A percentile compares a stretch with the other conserved stretches of the same genome.
These are phyloP conservation scores for Entamoeba nuttalli DNA, from an alignment of 208 protist species.

Conservation along the genomic window DNA sequence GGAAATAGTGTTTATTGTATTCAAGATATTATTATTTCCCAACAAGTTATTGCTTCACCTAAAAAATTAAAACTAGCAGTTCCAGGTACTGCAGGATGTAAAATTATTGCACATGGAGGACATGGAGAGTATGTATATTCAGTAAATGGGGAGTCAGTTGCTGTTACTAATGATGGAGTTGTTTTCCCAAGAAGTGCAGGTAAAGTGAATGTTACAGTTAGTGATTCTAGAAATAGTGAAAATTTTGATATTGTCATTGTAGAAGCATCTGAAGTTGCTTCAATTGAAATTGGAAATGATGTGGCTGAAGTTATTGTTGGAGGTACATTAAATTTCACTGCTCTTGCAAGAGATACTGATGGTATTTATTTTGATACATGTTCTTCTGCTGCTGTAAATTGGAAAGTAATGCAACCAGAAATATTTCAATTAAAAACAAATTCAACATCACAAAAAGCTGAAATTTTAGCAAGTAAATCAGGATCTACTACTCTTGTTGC, in stretches of 20 bases:
- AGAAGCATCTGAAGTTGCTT: not conserved
- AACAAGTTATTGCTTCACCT: not conserved
- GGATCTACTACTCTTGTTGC: not conserved
- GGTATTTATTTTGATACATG: not conserved
- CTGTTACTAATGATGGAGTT: not conserved
- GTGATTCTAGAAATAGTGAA: not conserved
- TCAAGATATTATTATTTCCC: not conserved
- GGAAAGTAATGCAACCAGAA: not conserved
- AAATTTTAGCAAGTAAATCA: not conserved
- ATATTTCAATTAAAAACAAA: not conserved
- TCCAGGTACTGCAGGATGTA: not conserved
- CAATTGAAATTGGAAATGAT: not conserved
- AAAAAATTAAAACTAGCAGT: not conserved
- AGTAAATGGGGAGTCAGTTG: not conserved
- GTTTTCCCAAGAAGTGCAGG: not conserved
- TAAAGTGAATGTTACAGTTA: not conserved
- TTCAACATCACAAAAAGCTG: not conserved
- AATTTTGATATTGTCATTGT: not conserved
- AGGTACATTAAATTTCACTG: not conserved
- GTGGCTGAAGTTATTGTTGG: not conserved
- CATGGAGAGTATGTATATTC: not conserved
- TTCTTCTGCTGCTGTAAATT: not conserved
- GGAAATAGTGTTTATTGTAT: not conserved
- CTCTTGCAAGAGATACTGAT: not conserved
- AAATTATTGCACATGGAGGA: not conserved